Percentiles rank a stretch among this genome's conserved stretches.
phyloP scores from a whole-genome alignment of 2,329 filamentous ascomycete genomes.

The Emergomyces pasteurianus region DNA sequence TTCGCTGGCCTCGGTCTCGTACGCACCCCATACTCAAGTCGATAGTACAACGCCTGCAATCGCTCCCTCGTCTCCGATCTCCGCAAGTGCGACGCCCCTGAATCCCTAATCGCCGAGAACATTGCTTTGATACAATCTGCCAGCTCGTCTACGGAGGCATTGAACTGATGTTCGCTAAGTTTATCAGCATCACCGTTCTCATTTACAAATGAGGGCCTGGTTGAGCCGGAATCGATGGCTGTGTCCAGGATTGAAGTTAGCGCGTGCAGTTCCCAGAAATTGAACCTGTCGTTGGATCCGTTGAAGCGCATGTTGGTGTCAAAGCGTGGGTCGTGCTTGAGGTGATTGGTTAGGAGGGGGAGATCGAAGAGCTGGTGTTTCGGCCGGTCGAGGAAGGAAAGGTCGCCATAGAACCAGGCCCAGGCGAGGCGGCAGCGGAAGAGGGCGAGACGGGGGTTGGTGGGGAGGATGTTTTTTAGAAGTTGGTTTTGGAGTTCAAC shows the following conservation, averaged over 20 bases:
- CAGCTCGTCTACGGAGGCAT: constrained; percentile 58
- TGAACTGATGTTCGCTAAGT: constrained; percentile 44
- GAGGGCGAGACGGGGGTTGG: constrained; percentile 24
- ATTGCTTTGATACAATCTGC: constrained; percentile 45
- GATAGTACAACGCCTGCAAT: constrained; percentile 61
- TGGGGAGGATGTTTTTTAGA: constrained; percentile 29
- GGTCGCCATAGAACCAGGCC: constrained; percentile 23
- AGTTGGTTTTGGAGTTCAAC: constrained; percentile 28
- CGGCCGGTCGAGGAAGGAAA: constrained; percentile 17
- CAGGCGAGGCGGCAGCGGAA: constrained; percentile 30
- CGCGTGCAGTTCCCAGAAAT: constrained; percentile 59
- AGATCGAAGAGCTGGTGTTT: constrained; percentile 19
- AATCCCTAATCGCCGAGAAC: constrained; percentile 55
- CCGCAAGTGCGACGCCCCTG: constrained; percentile 58
- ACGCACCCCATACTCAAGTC: constrained; percentile 59
- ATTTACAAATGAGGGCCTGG: constrained; percentile 8
- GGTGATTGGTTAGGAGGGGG: constrained; percentile 18
- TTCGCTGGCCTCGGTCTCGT: constrained; percentile 47
- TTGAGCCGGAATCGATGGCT: constrained; percentile 53
- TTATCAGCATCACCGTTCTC: constrained; percentile 15
- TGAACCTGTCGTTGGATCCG: constrained; percentile 14
- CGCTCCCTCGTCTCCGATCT: constrained; percentile 66
- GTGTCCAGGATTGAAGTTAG: constrained; percentile 59
- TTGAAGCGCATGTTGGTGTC: constrained; percentile 12
- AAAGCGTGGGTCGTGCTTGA: constrained; percentile 21